phyloP scores from a whole-genome alignment of 805 yeast genomes.

The Zygoascus ofunaensis region DNA sequence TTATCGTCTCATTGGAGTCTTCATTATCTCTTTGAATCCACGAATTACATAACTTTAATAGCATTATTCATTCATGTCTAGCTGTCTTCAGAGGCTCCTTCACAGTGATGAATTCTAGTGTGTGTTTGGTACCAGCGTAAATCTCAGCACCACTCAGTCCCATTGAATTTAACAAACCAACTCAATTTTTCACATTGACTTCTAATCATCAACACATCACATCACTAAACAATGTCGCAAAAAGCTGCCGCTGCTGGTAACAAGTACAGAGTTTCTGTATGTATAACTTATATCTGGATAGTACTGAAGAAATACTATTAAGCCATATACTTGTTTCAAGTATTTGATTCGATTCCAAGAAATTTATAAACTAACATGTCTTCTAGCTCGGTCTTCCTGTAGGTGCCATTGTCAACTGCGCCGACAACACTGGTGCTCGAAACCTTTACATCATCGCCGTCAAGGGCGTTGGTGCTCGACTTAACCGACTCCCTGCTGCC shows the following conservation, averaged over 20 bases:
- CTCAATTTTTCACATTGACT: slow-evolving; percentile 3
- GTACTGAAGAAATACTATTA: neutral
- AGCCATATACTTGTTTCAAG: neutral
- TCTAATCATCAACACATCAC: slow-evolving; percentile 1
- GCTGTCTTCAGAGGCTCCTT: neutral
- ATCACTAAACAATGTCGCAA: slow-evolving; percentile 16
- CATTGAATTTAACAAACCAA: slow-evolving; percentile 3
- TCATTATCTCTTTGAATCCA: no score
- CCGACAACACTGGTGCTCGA: slow-evolving; percentile 99
- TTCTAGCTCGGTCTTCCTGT: slow-evolving; percentile 93
- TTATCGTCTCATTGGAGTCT: no score
- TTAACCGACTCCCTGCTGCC: slow-evolving; percentile 99
- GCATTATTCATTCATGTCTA: no score
- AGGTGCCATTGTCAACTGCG: slow-evolving; percentile 99
- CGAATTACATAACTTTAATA: no score
- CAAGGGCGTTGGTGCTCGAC: slow-evolving; percentile 98
- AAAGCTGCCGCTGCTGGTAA: slow-evolving; percentile 88
- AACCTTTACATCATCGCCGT: slow-evolving; percentile 98
- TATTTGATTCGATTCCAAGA: neutral
- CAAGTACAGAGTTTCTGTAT: slow-evolving; percentile 98
- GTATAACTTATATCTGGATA: no score
- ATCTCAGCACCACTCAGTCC: slow-evolving; percentile 6
- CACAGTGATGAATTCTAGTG: neutral
- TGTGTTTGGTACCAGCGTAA: no score
- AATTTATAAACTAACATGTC: neutral